Evolutionary conservation across 2,329 filamentous ascomycete genomes (phyloP).

Genomic region (Curvularia sp.): DNA sequence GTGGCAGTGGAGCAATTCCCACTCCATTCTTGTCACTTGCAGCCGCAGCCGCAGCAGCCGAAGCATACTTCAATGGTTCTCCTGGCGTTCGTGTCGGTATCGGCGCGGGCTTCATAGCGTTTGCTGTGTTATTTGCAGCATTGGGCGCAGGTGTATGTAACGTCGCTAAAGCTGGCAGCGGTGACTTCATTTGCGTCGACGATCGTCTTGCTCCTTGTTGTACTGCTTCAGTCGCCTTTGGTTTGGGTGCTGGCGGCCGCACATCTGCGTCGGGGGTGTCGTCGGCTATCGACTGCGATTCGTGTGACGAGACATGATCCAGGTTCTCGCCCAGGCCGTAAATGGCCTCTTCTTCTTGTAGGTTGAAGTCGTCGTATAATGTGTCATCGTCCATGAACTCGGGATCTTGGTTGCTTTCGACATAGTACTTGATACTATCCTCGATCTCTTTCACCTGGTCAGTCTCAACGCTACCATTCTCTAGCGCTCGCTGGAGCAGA

Average conservation of each 20-base stretch:
- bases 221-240: conserved; percentile 68
- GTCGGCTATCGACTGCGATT: conserved; percentile 89
- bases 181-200: conserved; percentile 92
- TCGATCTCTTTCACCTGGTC: conserved; percentile 88
- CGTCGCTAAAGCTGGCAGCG: conserved; percentile 88
- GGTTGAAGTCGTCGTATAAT: conserved; percentile 92
- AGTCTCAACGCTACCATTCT: conserved; percentile 89
- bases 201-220: conserved; percentile 68
- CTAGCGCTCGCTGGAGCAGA: conserved; percentile 83
- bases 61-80: conserved; percentile 95
- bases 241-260: conserved; percentile 58
- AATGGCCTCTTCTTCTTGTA: conserved; percentile 88
- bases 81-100: conserved; percentile 83
- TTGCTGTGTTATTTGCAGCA: conserved; percentile 65
- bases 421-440: conserved; percentile 93
- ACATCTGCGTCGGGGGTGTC: conserved; percentile 69
- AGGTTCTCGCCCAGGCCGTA: conserved; percentile 82
- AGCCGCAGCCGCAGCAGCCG: conserved; percentile 90
- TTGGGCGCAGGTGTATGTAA: conserved; percentile 76
- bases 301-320: conserved; percentile 93
- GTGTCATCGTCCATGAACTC: conserved; percentile 94
- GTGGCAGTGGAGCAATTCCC: conserved; percentile 90
- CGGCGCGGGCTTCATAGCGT: conserved; percentile 89
- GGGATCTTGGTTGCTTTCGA: conserved; percentile 83
- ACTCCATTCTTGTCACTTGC: conserved; percentile 87